Evolutionary conservation across 1,139 yeast genomes (phyloP), one percentile per base, ranked within the genome.

Genomic region (Suhomyces terraborum): DNA sequence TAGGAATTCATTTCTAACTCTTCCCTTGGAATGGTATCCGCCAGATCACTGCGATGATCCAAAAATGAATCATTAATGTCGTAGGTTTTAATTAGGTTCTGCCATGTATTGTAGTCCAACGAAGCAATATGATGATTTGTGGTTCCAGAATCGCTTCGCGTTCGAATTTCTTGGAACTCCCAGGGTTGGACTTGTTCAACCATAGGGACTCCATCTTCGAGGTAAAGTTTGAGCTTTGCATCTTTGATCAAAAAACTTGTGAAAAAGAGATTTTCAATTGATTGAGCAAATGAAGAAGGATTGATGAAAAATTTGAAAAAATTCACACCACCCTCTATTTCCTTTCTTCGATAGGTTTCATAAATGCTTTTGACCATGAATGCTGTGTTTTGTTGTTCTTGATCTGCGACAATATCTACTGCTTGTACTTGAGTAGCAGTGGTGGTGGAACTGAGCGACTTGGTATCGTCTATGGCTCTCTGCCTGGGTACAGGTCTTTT

Each of bases 251-350:
- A 66, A 55, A 89, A 89, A 58, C 95, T 85, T 1, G 87, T 75
- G 55, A 83, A 86, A 56, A 89, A 91, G 51, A 91, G 64, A 56
- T 88, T 88, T 56, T 91, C 97, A 4, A 89, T 80, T 4, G 93
- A 78, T 56, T 85, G 91, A 2, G 85, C 73, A 61, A 84, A 91
- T 5, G 93, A 83, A 7, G 64, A 42, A 0, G 96, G 96, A 55
- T 91, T 81, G 27, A 89, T 69, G 45, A 88, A 77, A 52, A 86
- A 83, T 46, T 73, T 67, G 56, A 79, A 86, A 40, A 88, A 67
- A 45, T 80, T 80, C 8, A 88, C 70, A 1, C 73, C 75, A 7
- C 58, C 55, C 19, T 58, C 20, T 56, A 61, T 37, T 58, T 58
- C 36, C 60, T 69, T 48, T 47, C 58, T 36, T 35, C 56, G 35